Evolutionary conservation across 2,329 filamentous ascomycete genomes (phyloP).

Genomic region (Penicillium nordicum): DNA sequence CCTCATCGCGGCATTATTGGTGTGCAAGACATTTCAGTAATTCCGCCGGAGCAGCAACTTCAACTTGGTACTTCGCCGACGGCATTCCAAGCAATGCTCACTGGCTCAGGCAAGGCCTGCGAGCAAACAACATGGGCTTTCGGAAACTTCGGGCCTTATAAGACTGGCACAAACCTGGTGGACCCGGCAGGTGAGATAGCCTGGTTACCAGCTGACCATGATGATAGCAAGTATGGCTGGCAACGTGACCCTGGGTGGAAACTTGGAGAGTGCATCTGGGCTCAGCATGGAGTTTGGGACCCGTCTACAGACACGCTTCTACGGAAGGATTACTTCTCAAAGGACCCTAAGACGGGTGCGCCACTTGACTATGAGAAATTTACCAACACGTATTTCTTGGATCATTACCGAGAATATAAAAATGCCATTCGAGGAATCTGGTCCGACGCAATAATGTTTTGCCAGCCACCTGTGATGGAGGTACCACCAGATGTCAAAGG

Average conservation of each 20-base stretch:
- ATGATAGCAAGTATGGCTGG: slow-evolving; percentile 87
- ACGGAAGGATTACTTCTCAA: slow-evolving; percentile 82
- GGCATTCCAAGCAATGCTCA: slow-evolving; percentile 88
- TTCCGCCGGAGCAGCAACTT: slow-evolving; percentile 82
- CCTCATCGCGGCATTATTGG: slow-evolving; percentile 86
- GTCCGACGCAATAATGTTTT: slow-evolving; percentile 78
- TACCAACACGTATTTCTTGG: slow-evolving; percentile 87
- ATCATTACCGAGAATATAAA: slow-evolving; percentile 73
- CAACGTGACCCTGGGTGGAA: slow-evolving; percentile 84
- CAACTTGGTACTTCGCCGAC: slow-evolving; percentile 93
- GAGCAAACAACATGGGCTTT: slow-evolving; percentile 93
- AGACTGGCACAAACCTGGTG: slow-evolving; percentile 75
- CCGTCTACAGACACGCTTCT: slow-evolving; percentile 70
- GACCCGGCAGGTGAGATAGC: slow-evolving; percentile 82
- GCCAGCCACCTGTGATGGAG: slow-evolving; percentile 88
- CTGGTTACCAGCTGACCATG: slow-evolving; percentile 79
- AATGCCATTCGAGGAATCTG: slow-evolving; percentile 73
- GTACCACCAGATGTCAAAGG: slow-evolving; percentile 85
- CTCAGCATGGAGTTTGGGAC: slow-evolving; percentile 95
- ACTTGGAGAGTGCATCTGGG: slow-evolving; percentile 93
- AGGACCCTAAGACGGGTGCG: slow-evolving; percentile 70
- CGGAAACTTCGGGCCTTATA: slow-evolving; percentile 86
- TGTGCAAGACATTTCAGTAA: slow-evolving; percentile 72
- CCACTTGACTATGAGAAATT: slow-evolving; percentile 77
- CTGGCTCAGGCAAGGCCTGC: slow-evolving; percentile 83